Base-by-base conservation (phyloP, 225 moss, liverwort and hornwort species). In the Takakia lepidozioides region DNA sequence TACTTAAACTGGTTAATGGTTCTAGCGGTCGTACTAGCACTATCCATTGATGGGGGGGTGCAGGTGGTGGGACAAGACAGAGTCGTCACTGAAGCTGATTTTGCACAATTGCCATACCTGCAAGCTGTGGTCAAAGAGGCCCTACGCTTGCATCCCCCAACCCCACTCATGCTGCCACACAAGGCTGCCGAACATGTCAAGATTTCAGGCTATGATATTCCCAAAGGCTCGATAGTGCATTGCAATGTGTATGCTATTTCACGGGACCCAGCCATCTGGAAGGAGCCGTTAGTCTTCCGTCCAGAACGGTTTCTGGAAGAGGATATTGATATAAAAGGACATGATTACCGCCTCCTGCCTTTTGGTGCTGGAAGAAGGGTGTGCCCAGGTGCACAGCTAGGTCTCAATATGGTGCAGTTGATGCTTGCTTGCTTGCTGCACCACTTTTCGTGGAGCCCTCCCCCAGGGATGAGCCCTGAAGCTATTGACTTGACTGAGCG, bases 131-230 rank as follows among this genome's bases (percentile, higher is more conserved):
- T 71, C 14, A 98, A 98, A 63, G 95, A 98, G 52, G 65, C 80
- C 0, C 67, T 98, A 2, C 78, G 95, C 17, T 53, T 98, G 30
- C 95, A 98, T 74, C 95, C 95, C 0, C 95, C 95, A 0, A 87
- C 95, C 5, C 91, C 95, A 0, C 86, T 98, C 30, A 73, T 98
- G 82, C 81, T 98, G 1, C 95, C 95, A 0, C 95, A 98, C 71
- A 98, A 98, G 72, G 87, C 90, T 25, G 57, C 80, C 0, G 43
- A 76, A 23, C 47, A 42, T 28, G 74, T 87, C 26, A 74, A 65
- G 27, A 57, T 98, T 2, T 74, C 60, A 32, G 95, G 91, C 38
- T 98, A 64, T 55, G 87, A 98, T 52, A 54, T 98, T 40, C 91
- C 91, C 44, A 68, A 74, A 22, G 87, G 76, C 43, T 49, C 95